Evolutionary conservation across 495 filamentous ascomycete species (phyloP).

Genomic region (Annulohypoxylon stygium): DNA sequence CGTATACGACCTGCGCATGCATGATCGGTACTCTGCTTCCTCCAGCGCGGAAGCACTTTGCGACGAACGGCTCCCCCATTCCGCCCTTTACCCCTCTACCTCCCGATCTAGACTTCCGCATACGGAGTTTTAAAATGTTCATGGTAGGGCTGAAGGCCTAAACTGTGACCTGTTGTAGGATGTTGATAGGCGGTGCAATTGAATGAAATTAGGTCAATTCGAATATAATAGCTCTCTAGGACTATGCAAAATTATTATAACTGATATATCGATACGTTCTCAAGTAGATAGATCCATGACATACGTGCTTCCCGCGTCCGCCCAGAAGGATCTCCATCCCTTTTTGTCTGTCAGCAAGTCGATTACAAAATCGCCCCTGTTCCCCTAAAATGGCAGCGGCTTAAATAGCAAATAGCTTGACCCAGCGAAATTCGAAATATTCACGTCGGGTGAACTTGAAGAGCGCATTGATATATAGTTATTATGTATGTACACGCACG

Average conservation of each 20-base stretch:
- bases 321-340: constrained; percentile 2
- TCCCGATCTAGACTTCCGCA: constrained; percentile 1
- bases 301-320: neutral
- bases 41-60: neutral
- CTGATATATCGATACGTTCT: neutral
- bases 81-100: constrained; percentile 1
- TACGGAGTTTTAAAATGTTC: neutral
- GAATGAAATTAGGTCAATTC: neutral
- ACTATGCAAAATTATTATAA: neutral
- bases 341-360: constrained; percentile 1
- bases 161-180: neutral
- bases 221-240: neutral
- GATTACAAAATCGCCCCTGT: neutral
- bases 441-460: constrained; percentile 3
- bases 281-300: constrained; percentile 15
- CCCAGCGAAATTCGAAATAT: constrained; percentile 14
- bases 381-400: neutral
- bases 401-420: constrained; percentile 4
- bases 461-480: constrained; percentile 27
- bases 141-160: neutral
- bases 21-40: constrained; percentile 5
- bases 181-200: neutral
- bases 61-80: constrained; percentile 3
- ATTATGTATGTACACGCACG: constrained; percentile 29
- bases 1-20: neutral